Conservation (phyloP, 1,139 yeast genomes). For the Cylindricascospora bacillispora region DNA sequence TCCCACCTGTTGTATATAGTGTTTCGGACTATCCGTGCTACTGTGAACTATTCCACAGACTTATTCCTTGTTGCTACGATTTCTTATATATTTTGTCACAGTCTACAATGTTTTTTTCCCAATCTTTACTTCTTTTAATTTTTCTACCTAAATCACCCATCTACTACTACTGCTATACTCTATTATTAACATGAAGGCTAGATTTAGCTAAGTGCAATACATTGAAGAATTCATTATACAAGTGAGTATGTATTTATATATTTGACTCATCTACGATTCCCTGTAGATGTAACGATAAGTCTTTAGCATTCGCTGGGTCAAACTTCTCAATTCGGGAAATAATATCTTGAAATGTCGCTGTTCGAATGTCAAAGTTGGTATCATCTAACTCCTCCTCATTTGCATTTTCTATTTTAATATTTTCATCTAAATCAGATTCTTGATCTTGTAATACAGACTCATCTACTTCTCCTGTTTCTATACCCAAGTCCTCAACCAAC, state of each 20-base stretch:
- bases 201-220: too few species aligned
- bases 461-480: constrained; percentile 26
- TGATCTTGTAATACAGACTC: constrained; percentile 22
- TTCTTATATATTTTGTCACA: not conserved
- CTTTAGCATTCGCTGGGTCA: constrained; percentile 29
- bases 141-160: too few species aligned
- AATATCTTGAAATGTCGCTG: constrained; percentile 29
- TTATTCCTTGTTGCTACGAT: too few species aligned
- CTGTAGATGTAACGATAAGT: constrained; percentile 29
- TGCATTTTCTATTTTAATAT: constrained; percentile 7
- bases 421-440: constrained; percentile 19
- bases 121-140: too few species aligned
- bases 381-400: constrained; percentile 19
- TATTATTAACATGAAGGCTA: too few species aligned
- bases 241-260: constrained; percentile 12
- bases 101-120: not conserved
- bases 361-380: constrained; percentile 21
- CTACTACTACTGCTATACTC: too few species aligned
- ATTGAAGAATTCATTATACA: too few species aligned
- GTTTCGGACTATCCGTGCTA: too few species aligned
- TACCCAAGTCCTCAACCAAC: constrained; percentile 25
- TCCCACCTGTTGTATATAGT: too few species aligned
- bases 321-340: constrained; percentile 28
- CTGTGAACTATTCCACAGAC: too few species aligned
- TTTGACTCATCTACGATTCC: constrained; percentile 37